Evolutionary conservation across 345 rosid species (phyloP).

Genomic region (Moricandia arvensis): DNA sequence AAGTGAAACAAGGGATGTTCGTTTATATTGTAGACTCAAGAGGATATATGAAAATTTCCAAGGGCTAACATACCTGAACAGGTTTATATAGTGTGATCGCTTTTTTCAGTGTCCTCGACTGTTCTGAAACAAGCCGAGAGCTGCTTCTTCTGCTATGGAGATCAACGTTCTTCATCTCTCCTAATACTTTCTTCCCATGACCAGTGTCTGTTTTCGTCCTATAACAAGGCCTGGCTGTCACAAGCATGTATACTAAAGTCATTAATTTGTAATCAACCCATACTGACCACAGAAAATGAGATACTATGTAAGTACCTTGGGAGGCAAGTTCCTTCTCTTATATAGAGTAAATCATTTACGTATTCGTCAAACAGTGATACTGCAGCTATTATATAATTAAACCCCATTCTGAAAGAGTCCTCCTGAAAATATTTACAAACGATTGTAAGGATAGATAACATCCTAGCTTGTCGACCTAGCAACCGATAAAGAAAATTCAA

Average conservation of each 20-base stretch:
- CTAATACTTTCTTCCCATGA: slow-evolving; percentile 34
- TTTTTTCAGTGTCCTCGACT: slow-evolving; percentile 56
- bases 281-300: not conserved
- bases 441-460: slow-evolving; percentile 8
- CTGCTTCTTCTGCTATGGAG: slow-evolving; percentile 47
- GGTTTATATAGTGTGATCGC: slow-evolving; percentile 62
- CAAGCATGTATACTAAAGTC: slow-evolving; percentile 25
- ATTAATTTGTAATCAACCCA: not conserved
- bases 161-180: slow-evolving; percentile 37
- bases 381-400: slow-evolving; percentile 59
- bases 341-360: slow-evolving; percentile 74
- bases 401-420: slow-evolving; percentile 64
- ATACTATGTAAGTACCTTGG: slow-evolving; percentile 53
- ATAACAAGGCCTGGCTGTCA: slow-evolving; percentile 79
- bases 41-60: not conserved
- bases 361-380: slow-evolving; percentile 78
- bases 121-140: slow-evolving; percentile 52
- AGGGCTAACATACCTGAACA: slow-evolving; percentile 50
- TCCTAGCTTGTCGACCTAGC: not conserved
- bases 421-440: slow-evolving; percentile 50
- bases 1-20: slow-evolving; percentile 1
- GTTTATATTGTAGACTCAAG: not conserved
- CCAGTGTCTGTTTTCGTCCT: slow-evolving; percentile 39
- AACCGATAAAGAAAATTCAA: not conserved
- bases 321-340: slow-evolving; percentile 76